Percentiles rank a stretch among this genome's conserved stretches.
These are phyloP conservation scores for Tricharina praecox DNA, from an alignment of 495 filamentous ascomycete species.

Conservation along the genomic window DNA sequence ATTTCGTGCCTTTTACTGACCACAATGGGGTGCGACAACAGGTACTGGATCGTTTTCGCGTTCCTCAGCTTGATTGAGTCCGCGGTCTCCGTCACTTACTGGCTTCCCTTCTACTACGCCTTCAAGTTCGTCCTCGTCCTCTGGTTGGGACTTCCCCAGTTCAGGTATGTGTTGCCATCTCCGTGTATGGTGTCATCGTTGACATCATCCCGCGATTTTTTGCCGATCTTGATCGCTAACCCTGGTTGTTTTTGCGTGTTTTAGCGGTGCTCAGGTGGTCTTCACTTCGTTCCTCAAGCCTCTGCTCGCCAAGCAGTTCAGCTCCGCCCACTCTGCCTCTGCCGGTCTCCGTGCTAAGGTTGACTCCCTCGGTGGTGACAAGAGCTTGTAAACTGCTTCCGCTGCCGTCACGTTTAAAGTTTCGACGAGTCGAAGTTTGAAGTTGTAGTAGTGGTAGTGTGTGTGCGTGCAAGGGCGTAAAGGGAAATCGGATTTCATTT, in stretches of 20 bases:
- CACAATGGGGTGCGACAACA: conserved; percentile 1
- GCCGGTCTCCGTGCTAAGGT: conserved; percentile 81
- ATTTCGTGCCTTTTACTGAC: neutral
- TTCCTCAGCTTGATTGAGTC: conserved; percentile 91
- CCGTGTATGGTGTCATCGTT: no score
- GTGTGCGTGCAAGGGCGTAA: no score
- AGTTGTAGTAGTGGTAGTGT: no score
- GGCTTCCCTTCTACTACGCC: conserved; percentile 99
- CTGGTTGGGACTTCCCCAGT: conserved; percentile 92
- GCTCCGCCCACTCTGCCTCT: conserved; percentile 51
- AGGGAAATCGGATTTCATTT: no score
- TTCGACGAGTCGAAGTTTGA: no score
- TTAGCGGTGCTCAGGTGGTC: conserved; percentile 82
- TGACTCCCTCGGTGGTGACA: conserved; percentile 50
- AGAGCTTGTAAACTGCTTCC: conserved; percentile 28
- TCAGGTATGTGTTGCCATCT: conserved; percentile 44
- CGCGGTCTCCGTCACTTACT: conserved; percentile 84
- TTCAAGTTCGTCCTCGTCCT: conserved; percentile 96
- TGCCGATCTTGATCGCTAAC: neutral
- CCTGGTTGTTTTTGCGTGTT: neutral
- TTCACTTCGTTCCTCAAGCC: conserved; percentile 93
- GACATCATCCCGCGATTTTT: no score
- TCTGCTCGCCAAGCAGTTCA: conserved; percentile 79
- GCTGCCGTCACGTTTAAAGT: no score
- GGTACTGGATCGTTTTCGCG: conserved; percentile 90